Base-by-base conservation (phyloP, 768 basidiomycete species). In the Naganishia onofrii region DNA sequence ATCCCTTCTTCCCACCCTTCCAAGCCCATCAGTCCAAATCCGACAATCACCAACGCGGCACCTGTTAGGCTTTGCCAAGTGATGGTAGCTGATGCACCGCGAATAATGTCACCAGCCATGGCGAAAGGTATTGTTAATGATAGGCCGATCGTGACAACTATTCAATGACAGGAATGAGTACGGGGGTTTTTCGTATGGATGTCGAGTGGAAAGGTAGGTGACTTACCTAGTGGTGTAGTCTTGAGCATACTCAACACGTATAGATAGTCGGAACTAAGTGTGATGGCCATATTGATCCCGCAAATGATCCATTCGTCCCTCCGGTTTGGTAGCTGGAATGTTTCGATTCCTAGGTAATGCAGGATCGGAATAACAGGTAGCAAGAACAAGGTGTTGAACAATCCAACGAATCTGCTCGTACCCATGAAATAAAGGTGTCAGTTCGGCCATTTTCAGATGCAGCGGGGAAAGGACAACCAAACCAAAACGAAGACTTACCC, bases 51-150 rank as follows among this genome's bases (percentile, higher is more conserved):
- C 54, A 96, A 81, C 6, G 84, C 70, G 0, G 92, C 93, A 12
- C 94, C 94, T 12, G 87, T 32, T 32, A 92, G 80, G 21, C 90
- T 89, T 76, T 88, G 84, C 10, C 80, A 75, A 26, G 85, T 82
- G 26, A 87, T 84, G 3, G 74, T 70, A 3, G 68, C 71, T 0
- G 72, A 56, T 34, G 88, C 84, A 48, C 84, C 71, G 2, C 91
- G 83, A 68, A 89, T 78, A 70, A 87, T 83, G 75, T 96, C 93
- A 17, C 93, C 93, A 10, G 90, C 63, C 58, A 97, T 88, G 7
- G 96, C 92, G 64, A 94, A 83, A 5, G 93, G 95, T 79, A 97
- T 96, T 0, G 96, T 96, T 17, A 98, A 85, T 68, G 90, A 92
- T 10, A 98, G 85, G 31, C 95, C 95, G 67, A 97, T 84, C 0